Base-by-base conservation (phyloP, 1,139 yeast species). In the Kurtzmaniella quercitrusa region DNA sequence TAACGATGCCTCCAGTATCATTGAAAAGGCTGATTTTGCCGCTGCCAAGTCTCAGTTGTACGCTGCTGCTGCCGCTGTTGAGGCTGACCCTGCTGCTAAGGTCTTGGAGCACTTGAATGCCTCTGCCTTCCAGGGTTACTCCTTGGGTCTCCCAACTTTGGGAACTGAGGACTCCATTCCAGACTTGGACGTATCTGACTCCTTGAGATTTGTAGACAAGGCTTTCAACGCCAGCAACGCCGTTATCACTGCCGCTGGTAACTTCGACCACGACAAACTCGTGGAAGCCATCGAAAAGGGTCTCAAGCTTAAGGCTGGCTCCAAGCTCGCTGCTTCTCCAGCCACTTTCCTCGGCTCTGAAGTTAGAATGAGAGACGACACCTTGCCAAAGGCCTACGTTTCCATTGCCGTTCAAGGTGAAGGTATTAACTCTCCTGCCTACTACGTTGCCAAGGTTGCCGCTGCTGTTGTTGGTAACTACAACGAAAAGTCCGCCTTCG, bases 301-400 rank as follows among this genome's bases (percentile, higher is more conserved):
- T 45, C 62, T 78, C 50, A 56, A 66, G 40, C 57, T 84, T 46
- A 62, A 75, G 46, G 64, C 73, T 45, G 88, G 86, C 49, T 65
- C 71, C 47, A 80, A 78, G 62, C 82, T 84, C 54, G 70, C 72
- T 39, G 62, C 63, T 46, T 68, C 70, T 52, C 73, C 79, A 48
- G 79, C 84, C 48, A 62, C 79, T 39, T 85, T 85, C 78, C 76
- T 85, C 65, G 95, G 95, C 60, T 85, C 93, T 44, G 94, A 86
- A 66, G 82, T 85, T 54, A 82, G 90, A 77, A 71, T 85, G 74
- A 84, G 95, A 81, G 95, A 86, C 62, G 95, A 86, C 67, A 85
- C 90, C 55, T 64, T 83, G 63, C 88, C 91, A 62, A 79, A 81
- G 65, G 93, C 93, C 48, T 83, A 84, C 75, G 73, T 85, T 55